Evolutionary conservation across 129 eudicot genomes (phyloP), one percentile per base, ranked within the genome.

Genomic region (Flaveria ramosissima): DNA sequence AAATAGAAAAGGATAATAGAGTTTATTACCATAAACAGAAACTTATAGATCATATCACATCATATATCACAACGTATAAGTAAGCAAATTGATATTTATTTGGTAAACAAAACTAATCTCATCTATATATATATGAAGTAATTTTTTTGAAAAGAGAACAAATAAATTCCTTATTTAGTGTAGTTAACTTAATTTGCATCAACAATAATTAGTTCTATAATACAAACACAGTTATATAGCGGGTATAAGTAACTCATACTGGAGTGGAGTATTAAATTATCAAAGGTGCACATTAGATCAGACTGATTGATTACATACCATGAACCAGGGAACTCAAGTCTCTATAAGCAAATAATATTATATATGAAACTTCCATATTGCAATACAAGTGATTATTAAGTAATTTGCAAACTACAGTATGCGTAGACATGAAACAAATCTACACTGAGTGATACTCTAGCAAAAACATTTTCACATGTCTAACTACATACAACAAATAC

Each of bases 81-180:
- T 57, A 57, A 8, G 8, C 20, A 55, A 13, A 9, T 17, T 8
- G 10, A 8, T 10, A 57, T 9, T 8, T 21, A 59, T 9, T 21
- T 59, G 36, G 65, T 59, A 23, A 59, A 30, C 65, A 59, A 43
- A 59, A 59, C 65, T 59, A 59, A 59, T 59, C 24, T 36, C 6
- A 59, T 23, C 64, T 57, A 57, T 57, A 21, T 21, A 56, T 56
- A 57, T 57, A 9, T 36, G 32, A 27, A 9, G 32, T 57, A 21
- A 59, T 14, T 48, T 3, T 13, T 43, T 6, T 43, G 48, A 19
- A 52, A 17, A n/a, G 10, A 7, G 9, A 52, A 53, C 9, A 21
- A 59, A 59, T 2, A 59, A 60, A 60, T 1, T 11, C 26, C 66
- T 23, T 23, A 23, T 3, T 24, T 24, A 12, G 12, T 24, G n/a